Base-by-base conservation (phyloP, 2,329 filamentous ascomycete genomes). In the Endoconidiophora polonica region DNA sequence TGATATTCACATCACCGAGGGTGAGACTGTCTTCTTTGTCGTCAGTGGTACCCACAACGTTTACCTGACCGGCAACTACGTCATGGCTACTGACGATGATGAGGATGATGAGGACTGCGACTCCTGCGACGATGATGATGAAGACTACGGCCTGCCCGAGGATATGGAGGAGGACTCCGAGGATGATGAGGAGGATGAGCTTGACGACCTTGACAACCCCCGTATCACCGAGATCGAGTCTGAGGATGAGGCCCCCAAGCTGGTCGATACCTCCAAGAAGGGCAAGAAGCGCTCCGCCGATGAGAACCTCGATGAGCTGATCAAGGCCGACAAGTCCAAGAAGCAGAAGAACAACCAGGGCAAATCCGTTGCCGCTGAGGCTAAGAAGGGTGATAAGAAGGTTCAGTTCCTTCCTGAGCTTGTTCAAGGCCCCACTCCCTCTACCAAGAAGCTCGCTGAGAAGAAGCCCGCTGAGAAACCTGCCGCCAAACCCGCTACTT, bases 371-470 rank as follows among this genome's bases (percentile, higher is more conserved):
- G 68, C 73, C 47, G 76, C 81, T 59, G 68, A 74, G 56, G 68
- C 74, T 57, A 68, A 74, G 57, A 79, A 80, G 64, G 70, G 72
- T 52, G 83, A 84, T 66, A 95, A 95, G 79, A 96, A 95, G 74
- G 91, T 98, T 54, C 86, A 94, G 67, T 98, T 98, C 65, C 90
- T 91, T 63, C 95, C 96, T 77, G 88, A 96, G 67, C 86, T 98
- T 55, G 91, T 96, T 73, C 87, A 94, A 68, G 91, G 91, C 54
- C 91, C 91, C 56, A 93, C 87, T 41, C 79, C 81, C 57, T 81
- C 84, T 52, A 65, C 65, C 60, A 53, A 53, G 46, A 52, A 48
- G 49, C 14, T 18, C 22, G 91, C 96, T 54, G 86, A 90, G 62
- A 94, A 96, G 76, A 91, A 90, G 54, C 90, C 91, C 56, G 93